phyloP scores from a whole-genome alignment of 179 eudicot genomes.

The Vitellaria paradoxa region DNA sequence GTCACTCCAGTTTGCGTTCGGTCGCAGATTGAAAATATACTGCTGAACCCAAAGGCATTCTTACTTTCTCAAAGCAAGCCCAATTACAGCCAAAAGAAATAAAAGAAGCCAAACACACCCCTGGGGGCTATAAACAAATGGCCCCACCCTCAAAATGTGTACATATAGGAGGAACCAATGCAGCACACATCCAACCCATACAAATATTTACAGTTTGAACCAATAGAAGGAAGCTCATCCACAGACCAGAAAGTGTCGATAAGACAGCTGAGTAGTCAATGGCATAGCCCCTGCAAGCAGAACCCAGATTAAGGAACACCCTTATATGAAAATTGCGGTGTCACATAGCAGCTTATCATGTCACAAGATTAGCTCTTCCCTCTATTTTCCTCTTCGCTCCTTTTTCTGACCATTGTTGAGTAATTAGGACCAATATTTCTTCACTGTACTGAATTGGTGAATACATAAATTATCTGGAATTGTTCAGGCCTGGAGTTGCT shows the following conservation, averaged over 20 bases:
- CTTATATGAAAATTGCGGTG: slow-evolving; percentile 16
- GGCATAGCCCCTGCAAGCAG: slow-evolving; percentile 13
- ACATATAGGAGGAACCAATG: background rate
- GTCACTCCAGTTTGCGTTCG: too few species aligned
- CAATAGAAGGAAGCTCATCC: slow-evolving; percentile 14
- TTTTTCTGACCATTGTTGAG: slow-evolving; percentile 8
- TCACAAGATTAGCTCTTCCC: background rate
- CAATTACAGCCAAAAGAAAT: too few species aligned
- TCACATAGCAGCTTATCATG: background rate
- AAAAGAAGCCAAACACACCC: slow-evolving; percentile 2
- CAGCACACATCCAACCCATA: slow-evolving; percentile 12
- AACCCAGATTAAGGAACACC: slow-evolving; percentile 10
- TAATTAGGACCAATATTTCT: slow-evolving; percentile 6
- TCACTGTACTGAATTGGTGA: slow-evolving; percentile 1
- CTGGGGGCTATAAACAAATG: background rate
- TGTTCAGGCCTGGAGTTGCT: slow-evolving; percentile 2
- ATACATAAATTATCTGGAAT: slow-evolving; percentile 15
- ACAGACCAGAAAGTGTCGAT: background rate
- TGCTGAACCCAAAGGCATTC: background rate
- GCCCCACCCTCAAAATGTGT: background rate
- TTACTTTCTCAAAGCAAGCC: too few species aligned
- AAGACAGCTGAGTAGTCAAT: slow-evolving; percentile 12
- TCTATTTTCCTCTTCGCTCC: slow-evolving; percentile 9
- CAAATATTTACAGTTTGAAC: slow-evolving; percentile 25
- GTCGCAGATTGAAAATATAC: background rate